Evolutionary conservation across 202 grass and related monocot species (phyloP).

Genomic region (Panicum virgatum): DNA sequence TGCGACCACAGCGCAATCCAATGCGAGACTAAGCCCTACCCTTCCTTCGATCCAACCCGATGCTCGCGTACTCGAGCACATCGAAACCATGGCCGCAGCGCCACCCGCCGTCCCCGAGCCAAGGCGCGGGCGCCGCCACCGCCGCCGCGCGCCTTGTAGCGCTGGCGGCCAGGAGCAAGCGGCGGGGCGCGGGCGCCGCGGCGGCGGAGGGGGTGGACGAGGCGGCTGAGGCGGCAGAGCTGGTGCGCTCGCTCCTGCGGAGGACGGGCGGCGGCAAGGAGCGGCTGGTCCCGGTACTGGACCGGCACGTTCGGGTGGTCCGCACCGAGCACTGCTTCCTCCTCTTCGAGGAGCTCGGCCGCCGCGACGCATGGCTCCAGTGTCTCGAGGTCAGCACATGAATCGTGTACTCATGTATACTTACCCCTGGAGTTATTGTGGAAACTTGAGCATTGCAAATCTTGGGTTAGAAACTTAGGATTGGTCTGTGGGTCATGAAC

Average conservation of each 20-base stretch:
- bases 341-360: slow-evolving; percentile 94
- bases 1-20: background rate
- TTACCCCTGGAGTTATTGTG: background rate
- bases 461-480: background rate
- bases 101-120: slow-evolving; percentile 14
- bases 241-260: slow-evolving; percentile 66
- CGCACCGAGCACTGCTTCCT: slow-evolving; percentile 91
- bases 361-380: slow-evolving; percentile 81
- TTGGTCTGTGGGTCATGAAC: background rate
- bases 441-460: background rate
- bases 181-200: slow-evolving; percentile 39
- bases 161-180: slow-evolving; percentile 16
- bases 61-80: slow-evolving; percentile 48
- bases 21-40: slow-evolving; percentile 4
- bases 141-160: slow-evolving; percentile 7
- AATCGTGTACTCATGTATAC: background rate
- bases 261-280: slow-evolving; percentile 68
- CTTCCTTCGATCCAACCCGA: slow-evolving; percentile 21
- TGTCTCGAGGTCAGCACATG: slow-evolving; percentile 74
- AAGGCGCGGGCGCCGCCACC: background rate
- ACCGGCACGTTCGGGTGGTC: slow-evolving; percentile 77
- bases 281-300: slow-evolving; percentile 65
- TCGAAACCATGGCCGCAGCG: slow-evolving; percentile 35
- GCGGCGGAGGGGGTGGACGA: slow-evolving; percentile 41
- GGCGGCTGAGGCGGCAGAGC: slow-evolving; percentile 54